phyloP scores from a whole-genome alignment of 1,284 basidiomycete genomes.

The Thelephora terrestris region DNA sequence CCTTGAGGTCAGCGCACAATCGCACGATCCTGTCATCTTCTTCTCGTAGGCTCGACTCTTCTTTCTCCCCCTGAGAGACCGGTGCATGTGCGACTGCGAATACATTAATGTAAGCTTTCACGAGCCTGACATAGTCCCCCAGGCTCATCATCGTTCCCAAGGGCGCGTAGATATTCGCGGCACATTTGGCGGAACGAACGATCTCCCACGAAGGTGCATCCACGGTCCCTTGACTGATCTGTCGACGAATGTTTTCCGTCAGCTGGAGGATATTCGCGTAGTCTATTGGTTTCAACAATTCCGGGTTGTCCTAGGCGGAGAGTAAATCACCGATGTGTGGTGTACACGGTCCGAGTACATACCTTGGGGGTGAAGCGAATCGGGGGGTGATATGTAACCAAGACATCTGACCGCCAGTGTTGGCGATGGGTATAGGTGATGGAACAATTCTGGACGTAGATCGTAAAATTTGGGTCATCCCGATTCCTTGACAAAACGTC shows the following conservation, averaged over 20 bases:
- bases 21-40: constrained; percentile 27
- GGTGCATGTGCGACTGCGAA: constrained; percentile 42
- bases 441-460: constrained; percentile 68
- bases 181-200: constrained; percentile 64
- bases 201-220: constrained; percentile 78
- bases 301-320: constrained; percentile 46
- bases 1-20: constrained; percentile 54
- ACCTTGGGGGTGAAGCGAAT: constrained; percentile 59
- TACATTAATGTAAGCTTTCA: constrained; percentile 60
- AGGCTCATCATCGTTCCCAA: constrained; percentile 73
- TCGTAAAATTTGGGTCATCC: constrained; percentile 56
- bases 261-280: constrained; percentile 48
- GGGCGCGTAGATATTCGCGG: constrained; percentile 72
- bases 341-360: constrained; percentile 2
- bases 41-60: constrained; percentile 13
- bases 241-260: constrained; percentile 52
- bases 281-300: constrained; percentile 59
- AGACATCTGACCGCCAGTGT: constrained; percentile 77
- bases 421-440: constrained; percentile 71
- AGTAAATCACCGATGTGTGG: neutral
- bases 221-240: constrained; percentile 67
- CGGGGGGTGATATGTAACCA: constrained; percentile 75
- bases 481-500: constrained; percentile 67
- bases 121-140: constrained; percentile 73
- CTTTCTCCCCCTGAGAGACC: constrained; percentile 16